These are phyloP conservation scores for Ophiobolus disseminans DNA, from an alignment of 2,329 filamentous ascomycete genomes.

Conservation along the genomic window DNA sequence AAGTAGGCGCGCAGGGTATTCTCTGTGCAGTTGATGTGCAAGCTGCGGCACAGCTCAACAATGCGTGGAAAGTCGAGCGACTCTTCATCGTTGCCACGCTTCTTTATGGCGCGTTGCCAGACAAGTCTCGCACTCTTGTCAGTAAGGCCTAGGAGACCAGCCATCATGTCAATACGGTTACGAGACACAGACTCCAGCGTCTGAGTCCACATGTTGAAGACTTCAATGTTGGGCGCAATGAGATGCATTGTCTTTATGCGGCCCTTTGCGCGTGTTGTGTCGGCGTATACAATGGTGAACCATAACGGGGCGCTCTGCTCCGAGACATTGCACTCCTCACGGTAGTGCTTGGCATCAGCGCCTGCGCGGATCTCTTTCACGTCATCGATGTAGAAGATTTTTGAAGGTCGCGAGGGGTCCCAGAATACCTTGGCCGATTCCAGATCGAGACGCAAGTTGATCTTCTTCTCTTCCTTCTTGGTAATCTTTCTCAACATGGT, in stretches of 20 bases:
- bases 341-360: conserved; percentile 85
- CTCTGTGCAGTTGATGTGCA: conserved; percentile 90
- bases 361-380: conserved; percentile 89
- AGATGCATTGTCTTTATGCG: conserved; percentile 83
- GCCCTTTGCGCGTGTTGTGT: conserved; percentile 78
- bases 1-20: conserved; percentile 78
- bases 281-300: conserved; percentile 88
- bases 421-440: conserved; percentile 87
- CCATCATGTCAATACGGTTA: conserved; percentile 88
- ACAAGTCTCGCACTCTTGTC: conserved; percentile 83
- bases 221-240: conserved; percentile 75
- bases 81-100: conserved; percentile 68
- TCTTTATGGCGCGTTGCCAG: conserved; percentile 85
- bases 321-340: conserved; percentile 78
- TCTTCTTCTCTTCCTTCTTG: conserved; percentile 76
- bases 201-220: conserved; percentile 79
- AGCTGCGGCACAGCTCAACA: conserved; percentile 81
- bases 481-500: conserved; percentile 82
- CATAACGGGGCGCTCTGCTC: conserved; percentile 73
- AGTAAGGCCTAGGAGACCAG: conserved; percentile 75
- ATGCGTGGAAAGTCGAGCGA: conserved; percentile 79
- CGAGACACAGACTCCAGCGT: conserved; percentile 85
- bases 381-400: conserved; percentile 92
- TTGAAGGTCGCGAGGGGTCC: conserved; percentile 79
- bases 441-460: conserved; percentile 79